Base-by-base conservation (phyloP, 768 basidiomycete genomes). In the Phallus indusiatus region DNA sequence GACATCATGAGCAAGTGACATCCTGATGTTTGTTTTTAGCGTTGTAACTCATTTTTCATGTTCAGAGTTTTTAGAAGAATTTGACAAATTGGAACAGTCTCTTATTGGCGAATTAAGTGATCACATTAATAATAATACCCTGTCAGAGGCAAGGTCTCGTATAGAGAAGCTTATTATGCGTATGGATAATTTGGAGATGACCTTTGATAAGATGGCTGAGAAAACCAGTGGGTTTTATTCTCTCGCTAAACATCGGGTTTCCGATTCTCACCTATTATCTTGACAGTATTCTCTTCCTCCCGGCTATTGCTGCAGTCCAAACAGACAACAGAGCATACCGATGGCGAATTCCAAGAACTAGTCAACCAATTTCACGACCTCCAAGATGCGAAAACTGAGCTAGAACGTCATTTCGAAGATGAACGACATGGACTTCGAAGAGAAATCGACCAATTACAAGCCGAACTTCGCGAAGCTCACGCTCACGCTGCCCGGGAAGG, bases 121-220 rank as follows among this genome's bases (percentile, higher is more conserved):
- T 5, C 22, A 34, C 18, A 36, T n/a, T 22, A 75, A 82, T 12
- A 11, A 28, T 12, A 66, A 71, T 50, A 84, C 90, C 42, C 75
- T 93, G 1, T 73, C 73, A 22, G 85, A 86, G 65, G 81, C 85
- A 33, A 81, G 83, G 33, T 62, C 66, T 5, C 74, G 80, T 2
- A 72, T 96, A 35, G 84, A 88, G 61, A 88, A 81, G 69, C 76
- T 90, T 5, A 74, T 92, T 47, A 72, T 70, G 34, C 86, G 83
- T 70, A 89, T 96, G 83, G 90, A 95, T 61, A 78, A 75, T 22
- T 75, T 94, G 12, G 86, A 90, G 68, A 69, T 80, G 0, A 86
- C 86, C 1, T 94, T 96, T 66, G 93, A 94, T 64, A 81, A 83
- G 62, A 86, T 94, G 64, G 87, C 89, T 2, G 90, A 94, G 68